Evolutionary conservation across 352 stramenopile species (phyloP).

Genomic region (Globisporangium ultimum): DNA sequence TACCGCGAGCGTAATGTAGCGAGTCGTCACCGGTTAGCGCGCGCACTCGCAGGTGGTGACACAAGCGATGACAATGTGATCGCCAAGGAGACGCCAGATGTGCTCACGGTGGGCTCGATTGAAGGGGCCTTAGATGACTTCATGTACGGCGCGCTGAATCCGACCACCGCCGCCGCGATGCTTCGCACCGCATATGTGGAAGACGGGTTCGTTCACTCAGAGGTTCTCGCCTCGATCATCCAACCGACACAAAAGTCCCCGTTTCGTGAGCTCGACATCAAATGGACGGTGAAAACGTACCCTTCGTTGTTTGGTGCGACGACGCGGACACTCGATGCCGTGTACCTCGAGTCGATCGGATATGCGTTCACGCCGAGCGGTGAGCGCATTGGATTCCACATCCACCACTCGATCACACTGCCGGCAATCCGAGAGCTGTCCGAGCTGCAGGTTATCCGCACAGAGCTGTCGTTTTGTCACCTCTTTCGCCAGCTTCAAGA

Average conservation of each 20-base stretch:
- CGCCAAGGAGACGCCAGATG: background rate
- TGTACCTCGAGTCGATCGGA: constrained; percentile 52
- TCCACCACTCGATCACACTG: constrained; percentile 49
- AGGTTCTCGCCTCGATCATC: constrained; percentile 34
- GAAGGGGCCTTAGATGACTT: constrained; percentile 47
- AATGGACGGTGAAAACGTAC: constrained; percentile 47
- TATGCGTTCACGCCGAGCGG: constrained; percentile 33
- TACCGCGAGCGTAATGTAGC: background rate
- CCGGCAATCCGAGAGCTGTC: constrained; percentile 33
- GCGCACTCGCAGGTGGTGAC: background rate
- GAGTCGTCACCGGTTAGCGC: background rate
- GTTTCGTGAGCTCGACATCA: constrained; percentile 52
- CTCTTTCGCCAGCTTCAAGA: constrained; percentile 34
- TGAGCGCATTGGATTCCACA: constrained; percentile 50
- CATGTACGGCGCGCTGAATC: constrained; percentile 53
- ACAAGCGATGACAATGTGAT: background rate
- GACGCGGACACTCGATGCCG: constrained; percentile 47
- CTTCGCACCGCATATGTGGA: constrained; percentile 51
- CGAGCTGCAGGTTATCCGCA: constrained; percentile 29
- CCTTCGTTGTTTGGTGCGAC: constrained; percentile 19
- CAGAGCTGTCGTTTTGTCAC: constrained; percentile 43
- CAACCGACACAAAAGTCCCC: constrained; percentile 32
- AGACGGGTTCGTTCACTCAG: constrained; percentile 49
- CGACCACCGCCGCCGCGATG: constrained; percentile 41
- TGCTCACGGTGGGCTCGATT: constrained; percentile 29